Percentiles rank a stretch among this genome's conserved stretches.
These are phyloP conservation scores for Claviceps sp. DNA, from an alignment of 2,329 filamentous ascomycete species.

Conservation along the genomic window DNA sequence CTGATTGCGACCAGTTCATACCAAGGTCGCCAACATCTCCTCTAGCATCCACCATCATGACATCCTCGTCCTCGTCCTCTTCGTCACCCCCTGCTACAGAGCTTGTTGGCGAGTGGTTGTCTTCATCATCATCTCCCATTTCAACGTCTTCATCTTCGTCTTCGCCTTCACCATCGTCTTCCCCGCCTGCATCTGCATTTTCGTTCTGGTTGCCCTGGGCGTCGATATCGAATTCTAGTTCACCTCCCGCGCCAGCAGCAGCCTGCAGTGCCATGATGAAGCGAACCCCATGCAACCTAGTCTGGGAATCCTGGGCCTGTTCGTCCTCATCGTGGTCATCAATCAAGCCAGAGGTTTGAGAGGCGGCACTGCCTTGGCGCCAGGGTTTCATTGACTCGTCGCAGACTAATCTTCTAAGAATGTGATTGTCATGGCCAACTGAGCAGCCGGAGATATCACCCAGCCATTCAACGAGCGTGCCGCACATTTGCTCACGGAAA, in stretches of 20 bases:
- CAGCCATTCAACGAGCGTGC: slow-evolving; percentile 94
- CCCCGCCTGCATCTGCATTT: slow-evolving; percentile 42
- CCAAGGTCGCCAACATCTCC: slow-evolving; percentile 31
- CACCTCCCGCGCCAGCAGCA: slow-evolving; percentile 16
- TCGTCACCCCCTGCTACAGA: slow-evolving; percentile 27
- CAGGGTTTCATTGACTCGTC: slow-evolving; percentile 84
- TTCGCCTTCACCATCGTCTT: slow-evolving; percentile 38
- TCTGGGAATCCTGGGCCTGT: slow-evolving; percentile 27
- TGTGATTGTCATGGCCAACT: slow-evolving; percentile 64
- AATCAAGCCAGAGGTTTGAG: slow-evolving; percentile 44
- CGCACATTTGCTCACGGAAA: slow-evolving; percentile 96
- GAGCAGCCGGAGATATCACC: slow-evolving; percentile 83
- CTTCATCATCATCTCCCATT: slow-evolving; percentile 28
- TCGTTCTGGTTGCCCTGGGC: slow-evolving; percentile 34
- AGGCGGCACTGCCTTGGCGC: slow-evolving; percentile 72
- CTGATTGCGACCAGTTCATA: slow-evolving; percentile 39
- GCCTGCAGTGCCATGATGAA: slow-evolving; percentile 25
- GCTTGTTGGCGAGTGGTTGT: slow-evolving; percentile 20
- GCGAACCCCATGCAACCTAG: slow-evolving; percentile 17
- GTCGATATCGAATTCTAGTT: slow-evolving; percentile 17
- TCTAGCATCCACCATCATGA: slow-evolving; percentile 43
- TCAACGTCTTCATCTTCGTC: slow-evolving; percentile 45
- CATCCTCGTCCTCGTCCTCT: slow-evolving; percentile 40
- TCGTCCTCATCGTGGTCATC: slow-evolving; percentile 35
- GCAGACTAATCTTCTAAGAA: slow-evolving; percentile 72